These are phyloP conservation scores for Lentinula novae-zelandiae DNA, from an alignment of 1,284 basidiomycete genomes.

Conservation along the genomic window DNA sequence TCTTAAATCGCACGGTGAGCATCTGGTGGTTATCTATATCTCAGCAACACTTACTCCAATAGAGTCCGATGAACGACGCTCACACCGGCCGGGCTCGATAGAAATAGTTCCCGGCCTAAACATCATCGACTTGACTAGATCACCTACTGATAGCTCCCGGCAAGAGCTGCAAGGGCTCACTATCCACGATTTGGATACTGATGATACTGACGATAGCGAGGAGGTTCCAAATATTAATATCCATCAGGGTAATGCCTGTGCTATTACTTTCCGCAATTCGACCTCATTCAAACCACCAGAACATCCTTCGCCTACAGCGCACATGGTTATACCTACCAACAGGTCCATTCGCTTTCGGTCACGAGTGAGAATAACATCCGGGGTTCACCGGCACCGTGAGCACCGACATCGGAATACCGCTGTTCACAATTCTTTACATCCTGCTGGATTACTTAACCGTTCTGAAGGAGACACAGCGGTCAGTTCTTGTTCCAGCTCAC, in stretches of 20 bases:
- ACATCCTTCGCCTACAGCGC: neutral
- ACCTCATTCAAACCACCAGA: neutral
- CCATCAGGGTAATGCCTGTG: neutral
- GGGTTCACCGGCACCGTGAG: constrained; percentile 5
- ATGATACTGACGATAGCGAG: neutral
- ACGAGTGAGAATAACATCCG: constrained; percentile 16
- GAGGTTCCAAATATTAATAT: neutral
- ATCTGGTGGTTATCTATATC: neutral
- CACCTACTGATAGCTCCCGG: neutral
- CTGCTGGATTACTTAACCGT: too few species aligned
- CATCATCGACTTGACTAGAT: neutral
- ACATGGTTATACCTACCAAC: neutral
- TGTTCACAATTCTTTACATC: neutral
- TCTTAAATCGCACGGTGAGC: neutral
- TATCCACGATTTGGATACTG: neutral
- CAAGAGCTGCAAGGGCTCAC: neutral
- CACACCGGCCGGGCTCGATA: neutral
- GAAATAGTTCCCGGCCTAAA: neutral
- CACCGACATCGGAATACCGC: neutral
- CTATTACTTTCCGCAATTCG: neutral
- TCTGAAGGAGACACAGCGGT: neutral
- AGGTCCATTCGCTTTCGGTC: constrained; percentile 17
- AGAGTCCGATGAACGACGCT: neutral
- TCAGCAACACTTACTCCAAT: neutral
- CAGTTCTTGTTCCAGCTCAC: constrained; percentile 9